Evolutionary conservation across 495 filamentous ascomycete species (phyloP).

Genomic region (Viridothelium virens): DNA sequence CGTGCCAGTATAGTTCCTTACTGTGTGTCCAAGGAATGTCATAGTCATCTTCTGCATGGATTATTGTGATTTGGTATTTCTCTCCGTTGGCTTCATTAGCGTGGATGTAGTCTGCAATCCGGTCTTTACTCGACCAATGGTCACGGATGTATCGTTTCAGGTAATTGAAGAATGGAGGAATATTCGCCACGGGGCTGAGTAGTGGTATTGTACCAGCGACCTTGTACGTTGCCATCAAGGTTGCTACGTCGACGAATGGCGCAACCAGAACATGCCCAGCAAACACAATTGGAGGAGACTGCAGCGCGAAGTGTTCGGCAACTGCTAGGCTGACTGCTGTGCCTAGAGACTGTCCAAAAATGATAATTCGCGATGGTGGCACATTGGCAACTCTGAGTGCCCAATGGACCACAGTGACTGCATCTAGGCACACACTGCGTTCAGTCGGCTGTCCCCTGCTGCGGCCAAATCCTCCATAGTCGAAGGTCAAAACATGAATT

Average conservation of each 20-base stretch:
- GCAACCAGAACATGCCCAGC: constrained; percentile 35
- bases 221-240: constrained; percentile 41
- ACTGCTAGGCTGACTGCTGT: constrained; percentile 28
- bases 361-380: constrained; percentile 27
- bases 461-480: constrained; percentile 34
- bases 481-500: constrained; percentile 52
- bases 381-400: constrained; percentile 37
- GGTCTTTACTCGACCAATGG: constrained; percentile 28
- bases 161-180: constrained; percentile 29
- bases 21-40: constrained; percentile 38
- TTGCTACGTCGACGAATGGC: constrained; percentile 40
- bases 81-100: constrained; percentile 16
- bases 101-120: constrained; percentile 22
- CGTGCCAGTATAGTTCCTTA: constrained; percentile 39
- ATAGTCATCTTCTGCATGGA: constrained; percentile 31
- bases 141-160: constrained; percentile 27
- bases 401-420: constrained; percentile 55
- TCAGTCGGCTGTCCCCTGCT: constrained; percentile 29
- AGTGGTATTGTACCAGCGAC: constrained; percentile 41
- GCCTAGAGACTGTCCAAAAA: constrained; percentile 31
- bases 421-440: constrained; percentile 28
- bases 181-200: constrained; percentile 37
- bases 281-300: constrained; percentile 22
- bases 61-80: constrained; percentile 21
- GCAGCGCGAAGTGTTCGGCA: constrained; percentile 20